Evolutionary conservation across 257 asterid genomes (phyloP), one percentile per base, ranked within the genome.

Genomic region (Linderniella brevidens): DNA sequence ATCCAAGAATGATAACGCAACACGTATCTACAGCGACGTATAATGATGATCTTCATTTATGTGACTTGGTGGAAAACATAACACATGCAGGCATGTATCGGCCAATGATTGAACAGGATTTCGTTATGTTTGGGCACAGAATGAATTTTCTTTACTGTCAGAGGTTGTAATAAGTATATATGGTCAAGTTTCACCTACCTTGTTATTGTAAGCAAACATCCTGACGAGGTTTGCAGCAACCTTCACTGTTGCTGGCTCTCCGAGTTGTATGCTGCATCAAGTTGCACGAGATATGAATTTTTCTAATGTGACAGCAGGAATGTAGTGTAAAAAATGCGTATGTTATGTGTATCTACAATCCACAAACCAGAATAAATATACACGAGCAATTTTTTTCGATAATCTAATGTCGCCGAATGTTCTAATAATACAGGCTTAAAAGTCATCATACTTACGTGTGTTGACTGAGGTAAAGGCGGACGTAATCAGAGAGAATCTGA

Each of bases 211-310:
- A 45, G 94, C 39, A 17, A 82, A 37, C 55, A 79, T 47, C 52
- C 92, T 65, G 51, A 75, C 68, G 50, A 82, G 82, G 57, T 69
- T 82, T 12, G 94, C 92, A 44, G 94, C 92, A 68, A 76, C 88
- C 64, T 79, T 82, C 37, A 82, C 94, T 32, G 88, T 82, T 5
- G 94, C 68, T 53, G 94, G 92, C 71, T 79, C 92, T 49, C 88
- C 94, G 32, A 76, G 92, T 52, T 82, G 94, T 59, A 79, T 82
- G 64, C 92, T 82, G 82, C 59, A 72, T 45, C 38, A 62, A 49
- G 48, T 51, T 19, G 37, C 12, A 47, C 48, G 40, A 54, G 41
- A 1, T 32, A 11, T 9, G 46, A 45, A 25, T 14, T 19, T 37
- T 37, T 19, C 14, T 25, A 2, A 6, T 25, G 32, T 6, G 4